These are phyloP conservation scores for Boletus rufocinnamomeus DNA, from an alignment of 768 basidiomycete genomes.

Conservation along the genomic window DNA sequence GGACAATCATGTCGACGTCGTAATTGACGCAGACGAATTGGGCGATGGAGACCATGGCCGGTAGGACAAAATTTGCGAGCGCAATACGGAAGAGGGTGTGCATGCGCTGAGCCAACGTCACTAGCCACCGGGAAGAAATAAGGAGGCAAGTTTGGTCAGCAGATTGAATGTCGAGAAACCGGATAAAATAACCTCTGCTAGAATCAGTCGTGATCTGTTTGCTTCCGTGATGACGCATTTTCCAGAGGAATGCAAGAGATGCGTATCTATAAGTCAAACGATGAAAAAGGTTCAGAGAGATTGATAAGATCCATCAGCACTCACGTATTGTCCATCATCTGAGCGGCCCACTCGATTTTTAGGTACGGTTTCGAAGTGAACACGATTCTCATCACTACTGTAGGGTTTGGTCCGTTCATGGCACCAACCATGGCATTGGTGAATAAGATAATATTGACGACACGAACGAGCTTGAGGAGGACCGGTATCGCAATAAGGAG, in stretches of 20 bases:
- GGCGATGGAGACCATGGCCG: slow-evolving; percentile 16
- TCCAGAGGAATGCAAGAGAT: slow-evolving; percentile 16
- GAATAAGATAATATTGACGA: slow-evolving; percentile 27
- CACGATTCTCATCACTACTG: background rate
- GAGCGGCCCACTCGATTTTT: slow-evolving; percentile 34
- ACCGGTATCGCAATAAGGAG: slow-evolving; percentile 18
- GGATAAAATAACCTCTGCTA: background rate
- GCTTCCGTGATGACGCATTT: background rate
- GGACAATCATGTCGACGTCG: background rate
- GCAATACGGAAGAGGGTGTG: slow-evolving; percentile 28
- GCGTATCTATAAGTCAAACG: slow-evolving; percentile 8
- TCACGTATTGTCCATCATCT: slow-evolving; percentile 33
- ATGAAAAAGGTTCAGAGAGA: background rate
- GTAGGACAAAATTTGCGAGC: slow-evolving; percentile 30
- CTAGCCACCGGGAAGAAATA: background rate
- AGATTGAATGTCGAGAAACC: background rate
- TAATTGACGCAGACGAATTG: slow-evolving; percentile 13
- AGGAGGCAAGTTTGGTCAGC: background rate
- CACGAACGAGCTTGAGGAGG: slow-evolving; percentile 26
- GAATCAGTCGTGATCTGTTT: background rate
- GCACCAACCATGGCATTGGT: slow-evolving; percentile 15
- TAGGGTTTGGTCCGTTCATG: slow-evolving; percentile 10
- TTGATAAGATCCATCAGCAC: background rate
- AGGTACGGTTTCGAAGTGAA: slow-evolving; percentile 26
- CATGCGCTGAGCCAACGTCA: slow-evolving; percentile 7